phyloP scores from a whole-genome alignment of 176 grass and related monocot genomes.

The Leersia perrieri region DNA sequence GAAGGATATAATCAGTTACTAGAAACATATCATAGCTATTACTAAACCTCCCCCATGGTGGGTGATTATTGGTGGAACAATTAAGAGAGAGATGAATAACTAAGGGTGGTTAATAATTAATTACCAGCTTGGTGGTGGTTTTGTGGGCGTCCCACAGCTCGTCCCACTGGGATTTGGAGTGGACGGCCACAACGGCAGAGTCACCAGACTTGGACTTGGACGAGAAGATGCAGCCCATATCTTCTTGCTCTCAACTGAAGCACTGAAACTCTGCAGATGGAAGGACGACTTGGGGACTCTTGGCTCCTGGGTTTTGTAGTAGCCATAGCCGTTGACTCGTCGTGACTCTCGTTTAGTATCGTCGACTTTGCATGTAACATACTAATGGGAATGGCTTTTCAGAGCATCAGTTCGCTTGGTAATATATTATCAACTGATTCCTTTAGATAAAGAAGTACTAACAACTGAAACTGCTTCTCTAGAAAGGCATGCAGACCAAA shows the following conservation, averaged over 20 bases:
- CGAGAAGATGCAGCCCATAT: constrained; percentile 28
- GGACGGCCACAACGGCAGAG: constrained; percentile 41
- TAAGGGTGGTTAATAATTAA: not conserved
- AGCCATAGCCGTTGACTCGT: not conserved
- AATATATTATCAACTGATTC: too few relatives aligned
- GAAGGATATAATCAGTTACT: too few relatives aligned
- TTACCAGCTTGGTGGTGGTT: constrained; percentile 48
- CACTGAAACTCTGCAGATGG: not conserved
- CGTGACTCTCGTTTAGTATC: not conserved
- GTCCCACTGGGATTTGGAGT: constrained; percentile 41
- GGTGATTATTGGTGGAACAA: too few relatives aligned
- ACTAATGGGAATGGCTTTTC: too few relatives aligned
- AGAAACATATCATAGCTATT: too few relatives aligned
- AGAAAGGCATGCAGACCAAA: not conserved
- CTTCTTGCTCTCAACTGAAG: not conserved
- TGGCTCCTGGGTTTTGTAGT: not conserved
- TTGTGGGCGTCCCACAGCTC: constrained; percentile 33
- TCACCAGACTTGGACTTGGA: not conserved
- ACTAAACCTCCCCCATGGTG: too few relatives aligned
- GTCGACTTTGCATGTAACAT: not conserved
- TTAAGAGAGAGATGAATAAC: not conserved
- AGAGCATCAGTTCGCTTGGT: not conserved
- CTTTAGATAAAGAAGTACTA: too few relatives aligned
- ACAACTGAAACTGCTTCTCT: too few relatives aligned
- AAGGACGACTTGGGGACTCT: not conserved